Base-by-base conservation (phyloP, 2,329 filamentous ascomycete genomes). In the Xylariaceae sp. region DNA sequence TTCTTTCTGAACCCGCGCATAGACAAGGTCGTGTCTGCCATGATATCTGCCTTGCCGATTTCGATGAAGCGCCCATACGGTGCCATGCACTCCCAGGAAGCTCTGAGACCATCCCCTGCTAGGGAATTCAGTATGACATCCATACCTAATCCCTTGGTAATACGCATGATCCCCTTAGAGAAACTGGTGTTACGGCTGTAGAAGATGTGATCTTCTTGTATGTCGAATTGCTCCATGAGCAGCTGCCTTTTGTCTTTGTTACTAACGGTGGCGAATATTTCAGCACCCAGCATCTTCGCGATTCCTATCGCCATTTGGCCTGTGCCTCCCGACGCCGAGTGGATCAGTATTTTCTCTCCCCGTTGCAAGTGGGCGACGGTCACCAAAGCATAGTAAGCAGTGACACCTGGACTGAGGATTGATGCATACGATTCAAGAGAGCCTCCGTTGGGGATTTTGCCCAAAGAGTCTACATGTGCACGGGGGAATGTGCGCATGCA, bases 1-100 rank as follows among this genome's bases (percentile, higher is more conserved):
- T 63, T 63, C 40, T 49, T 58, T 5, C 64, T 62, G 40, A 75
- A 74, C 1, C 62, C 62, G 1, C 58, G 50, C 70, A 74, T 74
- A 3, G 69, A 66, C 2, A 75, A 58, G 2, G 61, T 55, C 5
- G 61, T 63, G 33, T 71, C 68, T 22, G 66, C 63, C 14, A 58
- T 52, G 39, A 70, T 66, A 46, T 71, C 67, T 2, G 59, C 57
- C 39, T 64, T 64, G 15, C 66, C 66, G 27, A 71, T 63, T 44
- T 72, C 70, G 0, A 72, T 50, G 39, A 71, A 68, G 1, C 63
- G 55, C 1, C 69, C 69, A 44, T 64, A 67, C 6, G 57, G 58
- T 10, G 70, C 66, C 15, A 72, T 56, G 47, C 66, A 70, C 30
- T 66, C 55, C 65, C 64, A 70, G 1, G 67, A 64, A 2, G 63